Evolutionary conservation across 139 green algal species (phyloP).

Genomic region (Chlorella sorokiniana): DNA sequence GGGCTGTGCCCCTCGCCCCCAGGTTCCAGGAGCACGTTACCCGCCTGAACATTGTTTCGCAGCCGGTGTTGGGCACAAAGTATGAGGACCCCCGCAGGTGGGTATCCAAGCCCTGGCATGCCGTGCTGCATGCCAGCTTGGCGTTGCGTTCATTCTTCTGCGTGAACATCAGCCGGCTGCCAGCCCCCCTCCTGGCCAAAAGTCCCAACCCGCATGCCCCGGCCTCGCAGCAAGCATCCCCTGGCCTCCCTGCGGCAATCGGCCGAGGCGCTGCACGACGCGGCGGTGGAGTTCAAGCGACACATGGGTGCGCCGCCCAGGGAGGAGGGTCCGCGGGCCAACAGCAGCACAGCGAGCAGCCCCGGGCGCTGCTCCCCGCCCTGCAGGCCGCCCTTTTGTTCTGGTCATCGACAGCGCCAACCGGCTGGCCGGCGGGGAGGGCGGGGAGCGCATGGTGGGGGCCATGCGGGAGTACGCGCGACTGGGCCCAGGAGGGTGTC

Average conservation of each 20-base stretch:
- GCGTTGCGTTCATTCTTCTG: too few relatives aligned
- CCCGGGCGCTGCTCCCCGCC: not conserved
- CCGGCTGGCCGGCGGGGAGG: constrained; percentile 28
- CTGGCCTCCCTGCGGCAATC: constrained; percentile 19
- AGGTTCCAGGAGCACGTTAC: constrained; percentile 40
- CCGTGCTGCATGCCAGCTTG: not conserved
- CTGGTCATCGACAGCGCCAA: constrained; percentile 52
- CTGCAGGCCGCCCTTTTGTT: constrained; percentile 44
- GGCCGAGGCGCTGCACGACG: constrained; percentile 29
- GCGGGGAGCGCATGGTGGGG: not conserved
- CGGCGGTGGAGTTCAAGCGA: constrained; percentile 15
- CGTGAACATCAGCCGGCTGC: too few relatives aligned
- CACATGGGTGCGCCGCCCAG: not conserved
- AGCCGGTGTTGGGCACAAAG: constrained; percentile 28
- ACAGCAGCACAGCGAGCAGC: not conserved
- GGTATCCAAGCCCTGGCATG: not conserved
- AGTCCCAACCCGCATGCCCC: too few relatives aligned
- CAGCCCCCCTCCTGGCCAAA: too few relatives aligned
- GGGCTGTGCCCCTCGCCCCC: not conserved
- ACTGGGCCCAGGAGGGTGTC: constrained; percentile 24
- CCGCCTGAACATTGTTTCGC: constrained; percentile 24
- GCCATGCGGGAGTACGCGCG: constrained; percentile 16
- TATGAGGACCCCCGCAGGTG: constrained; percentile 6
- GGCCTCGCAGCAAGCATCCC: constrained; percentile 6
- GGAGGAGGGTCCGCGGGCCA: not conserved